Conservation (phyloP, 441 rosid genomes). For the Biscutella auriculata region DNA sequence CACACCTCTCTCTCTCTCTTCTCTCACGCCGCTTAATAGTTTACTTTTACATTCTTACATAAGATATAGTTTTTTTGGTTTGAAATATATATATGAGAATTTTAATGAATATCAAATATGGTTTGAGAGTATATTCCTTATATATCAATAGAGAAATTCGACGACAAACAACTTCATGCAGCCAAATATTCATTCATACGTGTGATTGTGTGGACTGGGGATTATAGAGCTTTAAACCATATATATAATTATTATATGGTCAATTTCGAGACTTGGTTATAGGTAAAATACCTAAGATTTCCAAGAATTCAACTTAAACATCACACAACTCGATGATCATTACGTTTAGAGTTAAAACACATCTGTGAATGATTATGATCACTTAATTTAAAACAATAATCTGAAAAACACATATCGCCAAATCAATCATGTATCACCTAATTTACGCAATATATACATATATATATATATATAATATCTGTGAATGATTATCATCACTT, state of each 20-base stretch:
- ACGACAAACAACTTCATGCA: not conserved
- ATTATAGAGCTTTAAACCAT: not conserved
- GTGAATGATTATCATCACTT: too few species aligned
- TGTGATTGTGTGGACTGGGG: not conserved
- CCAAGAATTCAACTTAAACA: not conserved
- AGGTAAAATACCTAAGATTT: not conserved
- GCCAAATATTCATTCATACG: not conserved
- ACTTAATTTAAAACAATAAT: too few species aligned
- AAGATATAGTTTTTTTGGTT: not conserved
- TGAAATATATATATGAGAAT: not conserved
- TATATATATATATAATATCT: too few species aligned
- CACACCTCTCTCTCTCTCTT: conserved; percentile 20
- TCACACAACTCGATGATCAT: too few species aligned
- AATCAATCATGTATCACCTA: too few species aligned
- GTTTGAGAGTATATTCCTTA: not conserved
- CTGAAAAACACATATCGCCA: too few species aligned
- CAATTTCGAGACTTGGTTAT: not conserved
- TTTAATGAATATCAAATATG: not conserved
- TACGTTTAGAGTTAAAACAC: too few species aligned
- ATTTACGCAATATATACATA: too few species aligned
- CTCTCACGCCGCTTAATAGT: conserved; percentile 8
- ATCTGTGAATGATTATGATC: too few species aligned
- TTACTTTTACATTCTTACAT: not conserved
- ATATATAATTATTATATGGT: not conserved
- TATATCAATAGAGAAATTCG: not conserved